Evolutionary conservation across 2,329 filamentous ascomycete species (phyloP), one percentile per base, ranked within the genome.

Genomic region (Aureobasidium sp.): DNA sequence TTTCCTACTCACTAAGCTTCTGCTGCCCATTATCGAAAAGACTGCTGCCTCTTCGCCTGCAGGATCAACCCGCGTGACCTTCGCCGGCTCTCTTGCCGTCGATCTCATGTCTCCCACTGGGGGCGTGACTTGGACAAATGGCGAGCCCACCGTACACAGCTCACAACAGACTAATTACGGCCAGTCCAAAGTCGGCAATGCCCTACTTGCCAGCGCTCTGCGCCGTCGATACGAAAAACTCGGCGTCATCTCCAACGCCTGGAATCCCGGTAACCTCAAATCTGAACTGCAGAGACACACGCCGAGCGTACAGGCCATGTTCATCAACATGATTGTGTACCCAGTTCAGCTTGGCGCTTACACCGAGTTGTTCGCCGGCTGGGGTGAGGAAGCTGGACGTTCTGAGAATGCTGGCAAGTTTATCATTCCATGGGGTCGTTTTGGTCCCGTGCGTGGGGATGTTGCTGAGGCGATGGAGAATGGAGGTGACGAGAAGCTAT

Each of bases 361-460:
- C 44, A 74, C 72, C 2, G 70, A 72, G 62, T 60, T 74, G 20
- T 73, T 66, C 39, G 69, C 70, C 11, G 71, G 69, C 0, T 70
- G 67, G 66, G 63, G 64, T 34, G 47, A 63, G 47, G 70, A 70
- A 56, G 65, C 67, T 14, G 68, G 66, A 4, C 66, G 45, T 61
- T 9, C 31, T 4, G 69, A 70, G 64, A 68, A 69, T 34, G 66
- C 62, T 42, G 70, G 67, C 11, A 64, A 52, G 59, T 73, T 72
- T 47, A 63, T 72, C n/a, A 66, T 67, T 31, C 65, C 65, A 0
- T 67, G 65, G 65, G 65, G 65, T 12, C 42, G 70, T 20, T 66
- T 74, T 47, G 71, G 68, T 1, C 61, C 34, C 15, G 66, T 72
- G 53, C 67, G 72, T 44, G 17, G 20, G 1, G 72, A 70, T 57